Percentiles rank a stretch among this genome's conserved stretches.
These are phyloP conservation scores for Penicillium sp. DNA, from an alignment of 2,329 filamentous ascomycete species.

Conservation along the genomic window DNA sequence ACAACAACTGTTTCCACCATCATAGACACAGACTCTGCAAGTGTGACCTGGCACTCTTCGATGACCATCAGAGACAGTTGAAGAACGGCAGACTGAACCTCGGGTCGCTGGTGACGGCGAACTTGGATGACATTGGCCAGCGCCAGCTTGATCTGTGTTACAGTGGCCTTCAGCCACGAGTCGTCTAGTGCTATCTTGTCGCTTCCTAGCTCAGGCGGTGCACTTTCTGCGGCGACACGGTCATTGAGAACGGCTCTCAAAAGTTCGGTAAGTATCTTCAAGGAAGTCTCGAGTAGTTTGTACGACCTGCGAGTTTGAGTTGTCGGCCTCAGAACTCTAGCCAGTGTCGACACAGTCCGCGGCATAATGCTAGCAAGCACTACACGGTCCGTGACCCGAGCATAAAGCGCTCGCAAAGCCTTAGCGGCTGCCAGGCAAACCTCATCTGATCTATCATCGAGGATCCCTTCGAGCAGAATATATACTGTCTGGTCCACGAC, in stretches of 20 bases:
- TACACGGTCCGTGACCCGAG: slow-evolving; percentile 65
- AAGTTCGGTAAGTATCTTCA: slow-evolving; percentile 55
- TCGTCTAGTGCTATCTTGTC: slow-evolving; percentile 43
- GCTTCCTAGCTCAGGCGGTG: slow-evolving; percentile 26
- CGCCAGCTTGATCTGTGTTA: slow-evolving; percentile 76
- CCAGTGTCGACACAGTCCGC: slow-evolving; percentile 76
- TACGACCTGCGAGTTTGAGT: slow-evolving; percentile 58
- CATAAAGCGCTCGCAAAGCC: slow-evolving; percentile 60
- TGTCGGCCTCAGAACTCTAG: slow-evolving; percentile 68
- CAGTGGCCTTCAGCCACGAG: slow-evolving; percentile 76
- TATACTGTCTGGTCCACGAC: slow-evolving; percentile 78
- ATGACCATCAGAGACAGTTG: slow-evolving; percentile 70
- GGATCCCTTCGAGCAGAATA: slow-evolving; percentile 70
- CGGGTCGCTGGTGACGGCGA: slow-evolving; percentile 63
- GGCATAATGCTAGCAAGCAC: slow-evolving; percentile 82
- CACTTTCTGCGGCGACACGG: slow-evolving; percentile 25
- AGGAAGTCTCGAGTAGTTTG: slow-evolving; percentile 60
- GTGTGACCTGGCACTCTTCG: slow-evolving; percentile 70
- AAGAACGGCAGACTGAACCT: slow-evolving; percentile 66
- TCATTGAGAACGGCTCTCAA: slow-evolving; percentile 49
- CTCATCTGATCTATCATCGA: slow-evolving; percentile 59
- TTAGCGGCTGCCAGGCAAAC: slow-evolving; percentile 68
- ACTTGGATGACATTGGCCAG: slow-evolving; percentile 73
- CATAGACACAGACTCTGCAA: slow-evolving; percentile 65
- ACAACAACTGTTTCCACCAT: slow-evolving; percentile 78